phyloP scores from a whole-genome alignment of 306 rosid species.

The Vachellia collinsii region DNA sequence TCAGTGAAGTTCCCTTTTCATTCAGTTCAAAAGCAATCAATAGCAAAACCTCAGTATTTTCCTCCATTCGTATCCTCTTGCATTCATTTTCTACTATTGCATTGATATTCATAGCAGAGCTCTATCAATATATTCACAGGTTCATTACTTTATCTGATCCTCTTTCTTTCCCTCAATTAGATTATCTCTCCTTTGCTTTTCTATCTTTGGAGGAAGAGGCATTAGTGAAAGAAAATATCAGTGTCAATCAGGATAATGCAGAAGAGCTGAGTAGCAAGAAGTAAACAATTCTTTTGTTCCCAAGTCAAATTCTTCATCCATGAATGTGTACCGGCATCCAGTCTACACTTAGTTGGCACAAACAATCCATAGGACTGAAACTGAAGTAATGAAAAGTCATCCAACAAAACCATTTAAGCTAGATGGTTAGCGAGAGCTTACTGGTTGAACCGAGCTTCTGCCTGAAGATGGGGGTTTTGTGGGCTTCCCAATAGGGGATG shows the following conservation, averaged over 20 bases:
- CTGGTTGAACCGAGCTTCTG: constrained; percentile 61
- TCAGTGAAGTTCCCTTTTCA: not conserved
- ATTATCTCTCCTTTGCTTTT: not conserved
- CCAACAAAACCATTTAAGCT: constrained; percentile 15
- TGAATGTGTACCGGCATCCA: not conserved
- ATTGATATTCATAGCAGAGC: too few relatives aligned
- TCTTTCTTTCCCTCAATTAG: constrained; percentile 30
- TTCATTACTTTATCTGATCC: constrained; percentile 25
- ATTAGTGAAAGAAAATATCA: not conserved
- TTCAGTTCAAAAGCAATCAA: too few relatives aligned
- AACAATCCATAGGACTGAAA: not conserved
- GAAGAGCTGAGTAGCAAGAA: not conserved
- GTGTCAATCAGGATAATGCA: not conserved
- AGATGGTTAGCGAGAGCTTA: constrained; percentile 40
- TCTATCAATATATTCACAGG: not conserved
- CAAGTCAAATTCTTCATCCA: not conserved
- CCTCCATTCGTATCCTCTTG: not conserved
- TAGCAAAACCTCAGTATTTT: not conserved
- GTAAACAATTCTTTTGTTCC: not conserved
- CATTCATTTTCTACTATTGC: too few relatives aligned
- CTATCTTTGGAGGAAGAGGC: not conserved
- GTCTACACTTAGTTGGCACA: not conserved
- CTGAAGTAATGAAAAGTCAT: not conserved
- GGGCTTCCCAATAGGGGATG: constrained; percentile 71
- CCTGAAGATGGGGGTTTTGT: constrained; percentile 48